Conservation (phyloP, 352 stramenopile species). For the Phytophthora sp. region DNA sequence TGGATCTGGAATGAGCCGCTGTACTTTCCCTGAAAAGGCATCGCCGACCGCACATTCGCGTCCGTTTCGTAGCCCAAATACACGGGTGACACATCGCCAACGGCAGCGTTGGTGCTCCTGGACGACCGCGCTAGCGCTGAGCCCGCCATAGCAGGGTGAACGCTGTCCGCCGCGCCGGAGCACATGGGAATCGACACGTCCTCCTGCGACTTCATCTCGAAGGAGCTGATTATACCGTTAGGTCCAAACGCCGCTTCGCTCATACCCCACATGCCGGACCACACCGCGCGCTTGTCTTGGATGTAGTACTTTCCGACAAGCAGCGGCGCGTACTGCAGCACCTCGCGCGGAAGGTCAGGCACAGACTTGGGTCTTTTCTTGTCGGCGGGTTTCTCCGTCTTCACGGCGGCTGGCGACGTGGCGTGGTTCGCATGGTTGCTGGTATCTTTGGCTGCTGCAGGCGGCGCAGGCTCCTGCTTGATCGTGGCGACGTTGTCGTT, state of each 20-base stretch:
- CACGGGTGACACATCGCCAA: slow-evolving; percentile 52
- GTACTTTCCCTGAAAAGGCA: slow-evolving; percentile 85
- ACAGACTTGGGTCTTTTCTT: slow-evolving; percentile 18
- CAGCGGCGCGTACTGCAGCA: slow-evolving; percentile 73
- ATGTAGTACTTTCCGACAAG: slow-evolving; percentile 87
- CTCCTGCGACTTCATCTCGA: slow-evolving; percentile 90
- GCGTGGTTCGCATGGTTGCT: neutral
- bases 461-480: slow-evolving; percentile 20
- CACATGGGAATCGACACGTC: slow-evolving; percentile 68
- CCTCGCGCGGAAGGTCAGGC: slow-evolving; percentile 54
- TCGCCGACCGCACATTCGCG: slow-evolving; percentile 57
- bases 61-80: slow-evolving; percentile 78
- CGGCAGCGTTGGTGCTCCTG: slow-evolving; percentile 40
- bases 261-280: slow-evolving; percentile 86
- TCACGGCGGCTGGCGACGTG: slow-evolving; percentile 12
- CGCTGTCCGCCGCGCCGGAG: slow-evolving; percentile 31
- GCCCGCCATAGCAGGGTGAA: slow-evolving; percentile 58
- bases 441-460: neutral
- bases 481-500: slow-evolving; percentile 6
- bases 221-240: slow-evolving; percentile 79
- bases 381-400: slow-evolving; percentile 21
- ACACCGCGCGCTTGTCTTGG: slow-evolving; percentile 80
- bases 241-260: slow-evolving; percentile 77
- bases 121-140: slow-evolving; percentile 63
- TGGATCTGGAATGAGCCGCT: slow-evolving; percentile 89